A percentile compares a stretch with the other conserved stretches of the same genome.
These are phyloP conservation scores for Candida sithepensis DNA, from an alignment of 805 yeast genomes.

Conservation along the genomic window DNA sequence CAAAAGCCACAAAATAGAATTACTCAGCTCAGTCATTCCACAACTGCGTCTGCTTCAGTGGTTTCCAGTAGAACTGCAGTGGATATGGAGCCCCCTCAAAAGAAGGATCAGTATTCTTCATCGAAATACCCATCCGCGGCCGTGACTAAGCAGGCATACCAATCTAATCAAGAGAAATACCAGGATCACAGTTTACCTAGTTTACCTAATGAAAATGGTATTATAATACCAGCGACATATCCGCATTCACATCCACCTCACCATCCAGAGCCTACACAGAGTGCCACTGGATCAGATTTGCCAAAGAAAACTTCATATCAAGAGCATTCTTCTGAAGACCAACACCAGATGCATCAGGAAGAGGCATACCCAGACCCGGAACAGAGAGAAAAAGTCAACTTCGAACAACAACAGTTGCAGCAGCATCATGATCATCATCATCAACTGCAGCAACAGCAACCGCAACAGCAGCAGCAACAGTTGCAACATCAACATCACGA, in stretches of 20 bases:
- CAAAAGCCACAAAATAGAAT: slow-evolving; percentile 4
- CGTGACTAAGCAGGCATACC: slow-evolving; percentile 17
- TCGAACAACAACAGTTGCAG: too few species aligned
- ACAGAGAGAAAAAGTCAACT: too few species aligned
- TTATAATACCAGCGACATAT: slow-evolving; percentile 1
- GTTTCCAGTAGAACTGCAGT: slow-evolving; percentile 8
- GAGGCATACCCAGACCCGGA: neutral
- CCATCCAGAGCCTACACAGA: neutral
- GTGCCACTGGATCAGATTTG: neutral
- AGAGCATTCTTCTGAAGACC: neutral
- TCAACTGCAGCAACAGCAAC: slow-evolving; percentile 5
- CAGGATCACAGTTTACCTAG: slow-evolving; percentile 17
- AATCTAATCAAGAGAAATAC: slow-evolving; percentile 6
- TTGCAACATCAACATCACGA: slow-evolving; percentile 10
- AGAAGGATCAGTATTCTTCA: slow-evolving; percentile 12
- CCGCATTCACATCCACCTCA: neutral
- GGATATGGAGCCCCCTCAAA: slow-evolving; percentile 7
- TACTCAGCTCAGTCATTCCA: slow-evolving; percentile 1
- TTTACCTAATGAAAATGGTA: slow-evolving; percentile 7
- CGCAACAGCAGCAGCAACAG: slow-evolving; percentile 7
- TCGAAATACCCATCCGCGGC: slow-evolving; percentile 25
- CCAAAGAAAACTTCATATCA: neutral
- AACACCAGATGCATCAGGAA: neutral
- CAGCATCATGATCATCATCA: neutral
- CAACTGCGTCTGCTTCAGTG: slow-evolving; percentile 11